phyloP scores from a whole-genome alignment of 2,329 filamentous ascomycete species.

The Cyanodermella asteris region DNA sequence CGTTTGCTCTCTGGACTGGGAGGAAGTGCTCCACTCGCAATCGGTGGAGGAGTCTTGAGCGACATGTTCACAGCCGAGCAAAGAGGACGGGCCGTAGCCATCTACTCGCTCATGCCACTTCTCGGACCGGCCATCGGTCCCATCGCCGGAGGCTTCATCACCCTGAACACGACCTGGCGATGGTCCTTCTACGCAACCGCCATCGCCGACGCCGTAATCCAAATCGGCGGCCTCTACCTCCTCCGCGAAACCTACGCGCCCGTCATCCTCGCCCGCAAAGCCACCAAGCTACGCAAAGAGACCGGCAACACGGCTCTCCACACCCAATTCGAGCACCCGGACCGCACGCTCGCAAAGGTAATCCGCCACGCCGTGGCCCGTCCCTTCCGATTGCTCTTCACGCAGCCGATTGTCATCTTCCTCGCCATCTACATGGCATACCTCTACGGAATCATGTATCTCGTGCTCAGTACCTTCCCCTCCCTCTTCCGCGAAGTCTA shows the following conservation, averaged over 20 bases:
- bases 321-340: constrained; percentile 17
- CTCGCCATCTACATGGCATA: constrained; percentile 31
- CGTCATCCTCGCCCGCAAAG: constrained; percentile 36
- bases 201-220: constrained; percentile 39
- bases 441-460: constrained; percentile 36
- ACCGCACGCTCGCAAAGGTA: constrained; percentile 9
- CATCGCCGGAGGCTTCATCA: constrained; percentile 42
- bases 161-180: constrained; percentile 42
- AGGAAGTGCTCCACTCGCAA: constrained; percentile 20
- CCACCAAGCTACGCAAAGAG: constrained; percentile 23
- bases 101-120: constrained; percentile 41
- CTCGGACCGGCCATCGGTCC: constrained; percentile 45
- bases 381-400: constrained; percentile 29
- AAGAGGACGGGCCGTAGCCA: constrained; percentile 37
- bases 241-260: constrained; percentile 45
- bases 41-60: constrained; percentile 28
- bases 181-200: constrained; percentile 52
- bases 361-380: constrained; percentile 23
- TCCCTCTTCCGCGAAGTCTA: constrained; percentile 32
- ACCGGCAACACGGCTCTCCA: constrained; percentile 16
- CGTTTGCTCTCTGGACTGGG: constrained; percentile 37
- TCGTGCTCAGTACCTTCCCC: constrained; percentile 38
- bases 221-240: constrained; percentile 38
- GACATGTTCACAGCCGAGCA: constrained; percentile 40
- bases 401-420: constrained; percentile 36